Evolutionary conservation across 805 yeast species (phyloP), one percentile per base, ranked within the genome.

Genomic region (Danielia reshetovae): DNA sequence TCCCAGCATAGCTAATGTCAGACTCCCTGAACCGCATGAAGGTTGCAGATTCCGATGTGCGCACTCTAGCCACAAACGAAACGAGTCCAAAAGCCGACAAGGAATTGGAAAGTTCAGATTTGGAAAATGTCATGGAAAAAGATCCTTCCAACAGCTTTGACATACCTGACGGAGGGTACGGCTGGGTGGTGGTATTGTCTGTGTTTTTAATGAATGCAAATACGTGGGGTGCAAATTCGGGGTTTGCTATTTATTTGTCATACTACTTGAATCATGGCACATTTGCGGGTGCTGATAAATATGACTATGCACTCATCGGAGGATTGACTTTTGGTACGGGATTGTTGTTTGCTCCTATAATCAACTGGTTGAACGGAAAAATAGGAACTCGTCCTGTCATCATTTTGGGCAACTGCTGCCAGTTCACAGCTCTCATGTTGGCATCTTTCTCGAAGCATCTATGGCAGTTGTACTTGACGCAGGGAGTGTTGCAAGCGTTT

Each of bases 171-270:
- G 81, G 78, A 28, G 87, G 87, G 2, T 71, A 75, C 37, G 86
- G 84, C 2, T 79, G 86, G 83, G 76, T 81, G 0, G 65, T 79
- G 14, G 71, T 74, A 10, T 40, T 72, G 11, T 75, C 78, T 10
- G 69, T 74, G 3, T 59, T 68, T 18, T 33, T 76, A 4, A 59
- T 77, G 26, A 75, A 77, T 53, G 72, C 77, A 43, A 65, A 73
- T 24, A 74, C 85, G 0, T 83, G 90, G 89, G 93, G 93, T 11
- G 72, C 82, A 43, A 81, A 81, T 43, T 62, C 77, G 5, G 82
- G 80, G 3, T 83, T 70, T 51, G 81, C 86, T 18, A 70, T 83
- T 4, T 80, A 77, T 44, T 59, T 82, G 17, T 68, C 82, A 1
- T 69, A 66, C 42, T 83, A 79, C 49, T 43, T 81, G 16, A 68